Evolutionary conservation across 1,139 yeast species (phyloP).

Genomic region (Pichia sp.): DNA sequence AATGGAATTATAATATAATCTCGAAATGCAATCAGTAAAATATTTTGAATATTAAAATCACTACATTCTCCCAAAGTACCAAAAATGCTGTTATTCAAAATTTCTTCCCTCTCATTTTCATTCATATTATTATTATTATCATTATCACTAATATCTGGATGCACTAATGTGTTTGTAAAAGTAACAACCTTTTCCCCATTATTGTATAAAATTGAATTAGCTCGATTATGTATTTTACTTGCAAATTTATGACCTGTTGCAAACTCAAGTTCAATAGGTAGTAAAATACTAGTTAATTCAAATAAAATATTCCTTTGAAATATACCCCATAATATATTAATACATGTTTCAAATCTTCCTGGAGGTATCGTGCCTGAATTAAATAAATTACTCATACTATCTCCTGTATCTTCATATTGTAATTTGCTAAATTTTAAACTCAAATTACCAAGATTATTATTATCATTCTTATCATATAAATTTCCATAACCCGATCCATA

Average conservation of each 20-base stretch:
- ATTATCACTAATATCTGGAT: slow-evolving; percentile 13
- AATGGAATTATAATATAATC: slow-evolving; percentile 45
- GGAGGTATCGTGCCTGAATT: slow-evolving; percentile 12
- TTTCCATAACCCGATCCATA: no score
- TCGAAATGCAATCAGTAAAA: slow-evolving; percentile 39
- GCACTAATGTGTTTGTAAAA: slow-evolving; percentile 13
- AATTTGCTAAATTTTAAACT: background rate
- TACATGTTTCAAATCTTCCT: slow-evolving; percentile 27
- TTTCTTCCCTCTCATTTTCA: background rate
- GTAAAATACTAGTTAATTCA: slow-evolving; percentile 51
- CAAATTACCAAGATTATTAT: background rate
- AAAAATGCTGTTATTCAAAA: slow-evolving; percentile 2
- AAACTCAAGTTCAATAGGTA: slow-evolving; percentile 51
- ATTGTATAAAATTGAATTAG: slow-evolving; percentile 11
- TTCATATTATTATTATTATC: background rate
- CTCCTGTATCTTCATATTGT: background rate
- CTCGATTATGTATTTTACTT: slow-evolving; percentile 9
- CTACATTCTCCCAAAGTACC: slow-evolving; percentile 18
- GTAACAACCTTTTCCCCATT: slow-evolving; percentile 10
- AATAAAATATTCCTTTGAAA: slow-evolving; percentile 50
- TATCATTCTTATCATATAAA: background rate
- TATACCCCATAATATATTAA: slow-evolving; percentile 46
- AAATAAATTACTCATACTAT: background rate
- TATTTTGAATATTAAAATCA: slow-evolving; percentile 18
- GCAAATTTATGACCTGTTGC: slow-evolving; percentile 9